Evolutionary conservation across 1,284 basidiomycete species (phyloP), one percentile per base, ranked within the genome.

Genomic region (Naganishia albida): DNA sequence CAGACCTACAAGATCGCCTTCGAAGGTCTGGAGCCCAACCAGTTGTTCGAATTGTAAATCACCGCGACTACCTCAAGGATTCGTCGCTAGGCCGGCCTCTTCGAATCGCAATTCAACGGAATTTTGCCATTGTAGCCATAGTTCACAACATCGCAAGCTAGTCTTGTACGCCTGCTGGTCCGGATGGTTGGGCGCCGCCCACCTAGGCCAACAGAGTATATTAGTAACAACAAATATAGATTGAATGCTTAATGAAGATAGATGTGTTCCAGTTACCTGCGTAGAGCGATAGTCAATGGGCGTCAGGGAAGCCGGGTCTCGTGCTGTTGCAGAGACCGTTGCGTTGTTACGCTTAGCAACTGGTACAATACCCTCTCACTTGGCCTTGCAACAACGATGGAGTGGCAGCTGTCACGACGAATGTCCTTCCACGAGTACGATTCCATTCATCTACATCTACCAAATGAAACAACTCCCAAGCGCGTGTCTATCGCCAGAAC

Each of bases 1-100:
- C 81, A 81, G 65, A 83, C 84, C 39, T 81, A 79, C 75, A 72
- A 76, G 68, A 81, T 82, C 65, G 72, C 80, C 7, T 81, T 78
- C 70, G 71, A 81, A 73, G 79, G 76, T 34, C 38, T 78, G 63
- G 65, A 70, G 7, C 46, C 57, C 46, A 20, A 60, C 16, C 57
- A 60, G 57, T 49, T 60, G 34, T 60, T 60, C 57, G 57, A 60
- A 39, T 49, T 60, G 18, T 60, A 60, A 60, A 23, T 44, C 7
- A 18, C 20, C 23, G 18, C 57, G 34, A 26, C 25, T 25, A 13
- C 46, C 30, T 16, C 46, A 46, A 12, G n/a, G 15, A 49, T 26
- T 28, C 38, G 39, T 34, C 28, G 38, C 28, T 10, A 49, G 46
- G 46, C 34, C 34, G 48, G 48, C 57, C 34, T 26, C 48, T 25